These are phyloP conservation scores for Arxiozyma slooffiae DNA, from an alignment of 1,139 yeast genomes.

Conservation along the genomic window DNA sequence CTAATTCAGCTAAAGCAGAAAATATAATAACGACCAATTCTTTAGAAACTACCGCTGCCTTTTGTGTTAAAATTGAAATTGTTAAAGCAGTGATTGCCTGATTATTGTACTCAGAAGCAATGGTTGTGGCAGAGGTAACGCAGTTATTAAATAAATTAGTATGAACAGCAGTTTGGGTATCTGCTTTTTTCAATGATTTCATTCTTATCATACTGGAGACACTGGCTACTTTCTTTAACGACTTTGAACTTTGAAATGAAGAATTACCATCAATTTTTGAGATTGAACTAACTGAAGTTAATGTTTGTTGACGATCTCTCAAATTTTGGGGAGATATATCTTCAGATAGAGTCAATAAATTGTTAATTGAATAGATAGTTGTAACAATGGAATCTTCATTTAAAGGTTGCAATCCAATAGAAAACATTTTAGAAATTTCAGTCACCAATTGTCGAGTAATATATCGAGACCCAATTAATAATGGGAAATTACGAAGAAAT, in stretches of 20 bases:
- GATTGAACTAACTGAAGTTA: constrained; percentile 14
- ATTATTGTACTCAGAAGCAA: constrained; percentile 61
- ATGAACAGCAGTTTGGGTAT: background rate
- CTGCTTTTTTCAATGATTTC: background rate
- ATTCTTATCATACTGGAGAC: background rate
- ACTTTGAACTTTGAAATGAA: constrained; percentile 17
- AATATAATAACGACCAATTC: constrained; percentile 37
- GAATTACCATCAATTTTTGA: constrained; percentile 10
- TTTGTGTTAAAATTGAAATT: constrained; percentile 75
- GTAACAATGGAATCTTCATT: constrained; percentile 74
- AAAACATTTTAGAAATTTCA: constrained; percentile 34
- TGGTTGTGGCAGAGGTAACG: constrained; percentile 59
- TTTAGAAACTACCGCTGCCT: constrained; percentile 41
- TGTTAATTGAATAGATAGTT: constrained; percentile 75
- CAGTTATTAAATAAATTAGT: constrained; percentile 42
- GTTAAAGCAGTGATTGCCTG: constrained; percentile 72
- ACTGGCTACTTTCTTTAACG: constrained; percentile 11
- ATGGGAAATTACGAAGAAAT: constrained; percentile 26
- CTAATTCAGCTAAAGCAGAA: constrained; percentile 44
- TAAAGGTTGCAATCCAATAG: constrained; percentile 37
- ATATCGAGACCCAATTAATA: constrained; percentile 27
- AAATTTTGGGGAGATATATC: constrained; percentile 31
- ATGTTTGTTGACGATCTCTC: constrained; percentile 31
- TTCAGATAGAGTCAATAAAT: constrained; percentile 54
- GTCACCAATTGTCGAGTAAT: constrained; percentile 21